phyloP scores from a whole-genome alignment of 176 grass and related monocot genomes.

The Elaeis guineensis region DNA sequence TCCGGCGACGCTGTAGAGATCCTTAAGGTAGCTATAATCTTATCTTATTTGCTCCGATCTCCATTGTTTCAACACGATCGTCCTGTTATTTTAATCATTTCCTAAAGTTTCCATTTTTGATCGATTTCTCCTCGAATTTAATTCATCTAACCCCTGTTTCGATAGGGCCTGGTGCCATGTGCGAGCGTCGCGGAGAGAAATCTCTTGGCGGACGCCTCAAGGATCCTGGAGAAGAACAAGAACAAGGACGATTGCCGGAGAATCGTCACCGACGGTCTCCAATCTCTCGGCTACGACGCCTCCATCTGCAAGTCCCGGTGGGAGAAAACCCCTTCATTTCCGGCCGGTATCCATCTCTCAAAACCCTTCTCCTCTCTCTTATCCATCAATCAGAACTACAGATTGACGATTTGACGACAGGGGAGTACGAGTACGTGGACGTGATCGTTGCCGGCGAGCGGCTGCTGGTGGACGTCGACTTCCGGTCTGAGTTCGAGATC shows the following conservation, averaged over 20 bases:
- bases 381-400: neutral
- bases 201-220: slow-evolving; percentile 71
- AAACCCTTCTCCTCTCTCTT: neutral
- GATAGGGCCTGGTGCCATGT: slow-evolving; percentile 60
- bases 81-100: too few species aligned
- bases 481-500: slow-evolving; percentile 83
- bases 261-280: slow-evolving; percentile 60
- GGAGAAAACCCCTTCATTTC: slow-evolving; percentile 57
- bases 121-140: too few species aligned
- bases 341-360: slow-evolving; percentile 28
- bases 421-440: slow-evolving; percentile 92
- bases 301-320: slow-evolving; percentile 74
- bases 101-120: too few species aligned
- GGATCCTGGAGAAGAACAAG: slow-evolving; percentile 45
- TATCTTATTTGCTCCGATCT: too few species aligned
- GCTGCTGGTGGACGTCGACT: slow-evolving; percentile 79
- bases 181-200: slow-evolving; percentile 68
- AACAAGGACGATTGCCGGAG: slow-evolving; percentile 43
- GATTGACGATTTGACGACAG: slow-evolving; percentile 9
- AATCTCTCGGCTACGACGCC: slow-evolving; percentile 64
- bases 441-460: slow-evolving; percentile 34
- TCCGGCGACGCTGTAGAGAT: neutral
- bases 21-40: neutral
- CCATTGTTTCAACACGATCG: too few species aligned
- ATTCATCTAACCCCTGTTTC: too few species aligned